A percentile compares a stretch with the other conserved stretches of the same genome.
Conservation (phyloP, 768 basidiomycete species). For the Xerocomellus amylosporus region DNA sequence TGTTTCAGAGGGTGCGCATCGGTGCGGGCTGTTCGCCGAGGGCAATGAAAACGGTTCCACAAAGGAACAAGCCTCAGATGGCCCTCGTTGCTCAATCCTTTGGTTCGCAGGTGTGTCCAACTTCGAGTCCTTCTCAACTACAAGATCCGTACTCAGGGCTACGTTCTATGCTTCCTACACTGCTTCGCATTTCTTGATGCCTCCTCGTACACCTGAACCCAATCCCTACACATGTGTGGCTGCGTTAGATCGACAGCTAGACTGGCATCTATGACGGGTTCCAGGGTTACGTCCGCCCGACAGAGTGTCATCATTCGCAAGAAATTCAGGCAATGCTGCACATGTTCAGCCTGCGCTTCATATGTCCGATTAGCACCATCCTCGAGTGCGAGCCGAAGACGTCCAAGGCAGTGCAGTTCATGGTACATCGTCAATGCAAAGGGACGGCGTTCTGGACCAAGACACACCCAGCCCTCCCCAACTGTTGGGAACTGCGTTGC, state of each 20-base stretch:
- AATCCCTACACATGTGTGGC: constrained; percentile 27
- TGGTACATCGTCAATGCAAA: constrained; percentile 40
- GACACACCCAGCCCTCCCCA: constrained; percentile 24
- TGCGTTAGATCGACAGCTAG: constrained; percentile 22
- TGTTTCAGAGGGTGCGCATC: too few relatives aligned
- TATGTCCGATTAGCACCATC: constrained; percentile 12
- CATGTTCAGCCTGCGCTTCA: constrained; percentile 20
- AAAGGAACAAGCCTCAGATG: neutral
- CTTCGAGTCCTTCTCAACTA: neutral
- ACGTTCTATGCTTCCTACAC: constrained; percentile 6
- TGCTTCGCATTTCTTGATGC: constrained; percentile 12
- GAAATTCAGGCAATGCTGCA: constrained; percentile 50
- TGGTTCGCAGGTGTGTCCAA: neutral
- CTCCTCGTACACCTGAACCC: constrained; percentile 26
- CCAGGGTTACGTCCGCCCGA: constrained; percentile 46
- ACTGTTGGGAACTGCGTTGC: constrained; percentile 21
- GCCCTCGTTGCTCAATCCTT: too few relatives aligned
- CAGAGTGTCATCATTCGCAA: constrained; percentile 46
- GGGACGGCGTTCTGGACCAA: constrained; percentile 28
- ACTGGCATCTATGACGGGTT: constrained; percentile 32
- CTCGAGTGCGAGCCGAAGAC: constrained; percentile 25
- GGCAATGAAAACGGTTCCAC: too few relatives aligned
- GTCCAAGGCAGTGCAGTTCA: constrained; percentile 37
- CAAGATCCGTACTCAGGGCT: neutral
- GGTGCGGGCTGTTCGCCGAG: too few relatives aligned